These are phyloP conservation scores for Lantana camara DNA, from an alignment of 257 asterid genomes.

Conservation along the genomic window DNA sequence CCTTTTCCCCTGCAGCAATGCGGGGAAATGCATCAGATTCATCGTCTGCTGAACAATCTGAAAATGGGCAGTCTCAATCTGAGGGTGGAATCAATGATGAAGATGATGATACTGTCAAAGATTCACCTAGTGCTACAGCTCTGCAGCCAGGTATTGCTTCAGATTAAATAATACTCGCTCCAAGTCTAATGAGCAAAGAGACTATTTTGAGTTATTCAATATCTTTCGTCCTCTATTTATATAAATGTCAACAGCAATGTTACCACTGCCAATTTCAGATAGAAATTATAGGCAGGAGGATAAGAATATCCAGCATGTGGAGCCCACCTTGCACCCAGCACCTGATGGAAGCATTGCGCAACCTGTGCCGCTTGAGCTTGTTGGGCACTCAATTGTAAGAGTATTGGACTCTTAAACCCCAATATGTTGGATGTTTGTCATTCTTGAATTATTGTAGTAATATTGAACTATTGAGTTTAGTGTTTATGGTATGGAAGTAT, in stretches of 20 bases:
- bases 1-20: conserved; percentile 43
- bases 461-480: conserved; percentile 2
- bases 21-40: conserved; percentile 63
- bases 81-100: conserved; percentile 59
- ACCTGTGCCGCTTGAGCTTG: conserved; percentile 59
- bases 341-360: conserved; percentile 49
- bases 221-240: neutral
- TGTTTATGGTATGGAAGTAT: neutral
- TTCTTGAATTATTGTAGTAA: neutral
- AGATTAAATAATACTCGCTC: too few species aligned
- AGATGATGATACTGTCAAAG: conserved; percentile 48
- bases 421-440: neutral
- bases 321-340: conserved; percentile 39
- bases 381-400: conserved; percentile 72
- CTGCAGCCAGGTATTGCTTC: neutral
- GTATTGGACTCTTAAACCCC: neutral
- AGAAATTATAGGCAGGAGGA: conserved; percentile 35
- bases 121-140: conserved; percentile 37
- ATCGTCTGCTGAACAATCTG: conserved; percentile 66
- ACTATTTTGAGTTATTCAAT: neutral
- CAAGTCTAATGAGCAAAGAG: neutral
- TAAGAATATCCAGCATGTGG: conserved; percentile 42
- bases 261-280: conserved; percentile 39
- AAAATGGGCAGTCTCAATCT: conserved; percentile 67
- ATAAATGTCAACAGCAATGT: conserved; percentile 22